Base-by-base conservation (phyloP, 768 basidiomycete genomes). In the Mycena epipterygia region DNA sequence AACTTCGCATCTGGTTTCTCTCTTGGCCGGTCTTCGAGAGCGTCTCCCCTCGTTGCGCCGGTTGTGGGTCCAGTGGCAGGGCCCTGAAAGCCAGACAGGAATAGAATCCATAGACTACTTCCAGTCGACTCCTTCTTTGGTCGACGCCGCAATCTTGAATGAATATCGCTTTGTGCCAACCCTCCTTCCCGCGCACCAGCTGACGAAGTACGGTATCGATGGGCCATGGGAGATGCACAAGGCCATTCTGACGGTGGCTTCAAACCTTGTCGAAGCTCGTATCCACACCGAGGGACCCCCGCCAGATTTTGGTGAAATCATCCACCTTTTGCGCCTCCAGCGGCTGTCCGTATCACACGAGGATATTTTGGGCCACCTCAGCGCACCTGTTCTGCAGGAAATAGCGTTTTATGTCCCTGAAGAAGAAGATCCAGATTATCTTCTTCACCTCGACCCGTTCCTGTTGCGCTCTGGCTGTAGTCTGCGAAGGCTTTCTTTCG, bases 211-310 rank as follows among this genome's bases (percentile, higher is more conserved):
- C 14, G n/a, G 30, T 8, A 16, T 49, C 14, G 27, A 57, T 5
- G 29, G 32, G 21, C 30, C 60, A 2, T 63, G 60, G 60, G 27
- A 49, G 1, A 14, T 2, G 6, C 67, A 68, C 19, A 1, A 19
- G 6, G n/a, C 11, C 19, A 16, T 68, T 19, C 39, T 68, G 53
- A 55, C 35, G 29, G 25, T 56, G 13, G 53, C 53, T 6, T 35
- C 23, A 8, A 55, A 62, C 60, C 60, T 68, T 6, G 44, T 62
- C 16, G 61, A 68, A 37, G 67, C 33, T 3, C 33, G n/a, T 14
- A 39, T 68, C 30, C 9, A 2, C 11, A 32, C 57, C 19, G 4
- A 1, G n/a, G n/a, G n/a, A n/a, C n/a, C n/a, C n/a, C n/a, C n/a
- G n/a, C n/a, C n/a, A n/a, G n/a, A n/a, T n/a, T n/a, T n/a, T n/a